phyloP scores from a whole-genome alignment of 2,329 filamentous ascomycete species.

The Hypocreales sp. region DNA sequence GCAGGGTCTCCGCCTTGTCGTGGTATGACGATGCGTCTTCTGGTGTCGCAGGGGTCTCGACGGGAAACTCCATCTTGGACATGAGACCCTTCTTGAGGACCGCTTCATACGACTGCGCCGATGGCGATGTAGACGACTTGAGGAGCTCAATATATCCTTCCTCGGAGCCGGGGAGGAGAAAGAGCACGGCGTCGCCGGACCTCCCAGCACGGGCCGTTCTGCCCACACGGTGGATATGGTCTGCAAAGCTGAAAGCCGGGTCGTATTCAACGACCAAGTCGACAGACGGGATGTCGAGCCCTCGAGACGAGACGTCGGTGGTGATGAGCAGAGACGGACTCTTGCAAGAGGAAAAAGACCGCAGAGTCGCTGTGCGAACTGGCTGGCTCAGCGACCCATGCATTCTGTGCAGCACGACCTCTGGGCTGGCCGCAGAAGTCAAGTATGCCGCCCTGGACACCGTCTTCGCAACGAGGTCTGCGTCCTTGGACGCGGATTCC shows the following conservation, averaged over 20 bases:
- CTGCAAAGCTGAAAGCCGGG: slow-evolving; percentile 80
- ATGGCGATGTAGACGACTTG: slow-evolving; percentile 30
- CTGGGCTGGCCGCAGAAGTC: slow-evolving; percentile 57
- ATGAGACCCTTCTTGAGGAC: slow-evolving; percentile 52
- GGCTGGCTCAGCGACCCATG: slow-evolving; percentile 86
- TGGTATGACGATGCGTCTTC: slow-evolving; percentile 27
- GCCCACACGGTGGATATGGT: slow-evolving; percentile 89
- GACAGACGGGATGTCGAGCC: slow-evolving; percentile 87
- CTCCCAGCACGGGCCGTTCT: slow-evolving; percentile 88
- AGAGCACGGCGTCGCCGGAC: slow-evolving; percentile 73
- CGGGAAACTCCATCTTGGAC: slow-evolving; percentile 46
- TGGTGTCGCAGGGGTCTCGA: slow-evolving; percentile 45
- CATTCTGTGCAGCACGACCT: slow-evolving; percentile 66
- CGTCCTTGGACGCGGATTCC: slow-evolving; percentile 13
- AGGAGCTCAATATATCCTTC: slow-evolving; percentile 78
- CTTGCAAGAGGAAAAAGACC: slow-evolving; percentile 58
- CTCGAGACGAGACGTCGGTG: slow-evolving; percentile 89
- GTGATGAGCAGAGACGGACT: slow-evolving; percentile 75
- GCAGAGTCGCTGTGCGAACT: slow-evolving; percentile 72
- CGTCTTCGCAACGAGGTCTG: slow-evolving; percentile 34
- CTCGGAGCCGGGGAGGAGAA: slow-evolving; percentile 80
- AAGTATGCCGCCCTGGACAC: slow-evolving; percentile 56
- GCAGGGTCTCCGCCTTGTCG: slow-evolving; percentile 38
- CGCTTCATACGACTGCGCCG: slow-evolving; percentile 34
- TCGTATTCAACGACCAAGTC: slow-evolving; percentile 95